Percentiles rank a stretch among this genome's conserved stretches.
phyloP scores from a whole-genome alignment of 768 basidiomycete species.

The Serpula lacrymans region DNA sequence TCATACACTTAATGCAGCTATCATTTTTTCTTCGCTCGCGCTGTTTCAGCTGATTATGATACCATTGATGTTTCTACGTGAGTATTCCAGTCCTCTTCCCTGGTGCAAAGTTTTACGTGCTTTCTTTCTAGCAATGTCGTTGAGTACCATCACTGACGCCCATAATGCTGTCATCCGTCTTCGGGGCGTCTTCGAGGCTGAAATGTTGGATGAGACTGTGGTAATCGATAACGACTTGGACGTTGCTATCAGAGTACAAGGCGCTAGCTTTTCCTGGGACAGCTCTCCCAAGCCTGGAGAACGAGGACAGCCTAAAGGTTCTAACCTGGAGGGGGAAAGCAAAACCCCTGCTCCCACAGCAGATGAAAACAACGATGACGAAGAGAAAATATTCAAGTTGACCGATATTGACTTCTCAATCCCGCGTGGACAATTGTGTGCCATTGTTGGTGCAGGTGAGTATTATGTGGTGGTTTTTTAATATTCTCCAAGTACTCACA shows the following conservation, averaged over 20 bases:
- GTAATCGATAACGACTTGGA: constrained; percentile 51
- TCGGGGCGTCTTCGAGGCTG: constrained; percentile 79
- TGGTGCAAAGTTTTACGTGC: constrained; percentile 8
- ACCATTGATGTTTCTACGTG: constrained; percentile 72
- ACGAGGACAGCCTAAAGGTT: constrained; percentile 5
- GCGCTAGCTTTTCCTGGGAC: constrained; percentile 87
- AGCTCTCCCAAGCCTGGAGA: constrained; percentile 48
- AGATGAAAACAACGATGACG: constrained; percentile 33
- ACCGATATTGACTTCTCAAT: constrained; percentile 62
- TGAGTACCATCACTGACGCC: constrained; percentile 83
- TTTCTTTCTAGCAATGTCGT: constrained; percentile 50
- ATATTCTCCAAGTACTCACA: background rate
- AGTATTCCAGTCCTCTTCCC: constrained; percentile 10
- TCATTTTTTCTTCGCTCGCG: constrained; percentile 81
- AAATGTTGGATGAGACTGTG: constrained; percentile 60
- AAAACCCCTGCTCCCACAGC: constrained; percentile 15
- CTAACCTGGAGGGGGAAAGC: no score
- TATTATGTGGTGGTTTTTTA: constrained; percentile 22
- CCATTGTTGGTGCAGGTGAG: constrained; percentile 86
- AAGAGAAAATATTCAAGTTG: constrained; percentile 56
- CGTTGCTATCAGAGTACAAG: constrained; percentile 63
- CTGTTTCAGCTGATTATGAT: constrained; percentile 83
- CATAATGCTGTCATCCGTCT: constrained; percentile 76
- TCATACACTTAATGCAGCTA: constrained; percentile 62
- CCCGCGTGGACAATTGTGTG: constrained; percentile 74